phyloP scores from a whole-genome alignment of 2,329 filamentous ascomycete genomes.

The Calonectria leucothoes region DNA sequence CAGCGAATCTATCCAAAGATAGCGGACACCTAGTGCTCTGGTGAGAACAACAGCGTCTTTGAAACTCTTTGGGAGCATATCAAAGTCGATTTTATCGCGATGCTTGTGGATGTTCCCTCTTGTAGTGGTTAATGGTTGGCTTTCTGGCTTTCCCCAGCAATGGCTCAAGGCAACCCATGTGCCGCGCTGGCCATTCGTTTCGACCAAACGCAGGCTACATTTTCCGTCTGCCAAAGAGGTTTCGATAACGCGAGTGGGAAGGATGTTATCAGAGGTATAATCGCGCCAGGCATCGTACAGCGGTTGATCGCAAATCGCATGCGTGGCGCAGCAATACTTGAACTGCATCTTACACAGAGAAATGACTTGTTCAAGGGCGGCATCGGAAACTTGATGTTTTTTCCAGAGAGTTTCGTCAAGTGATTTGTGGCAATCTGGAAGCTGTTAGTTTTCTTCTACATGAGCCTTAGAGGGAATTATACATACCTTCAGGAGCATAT shows the following conservation, averaged over 20 bases:
- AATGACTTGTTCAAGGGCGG: background rate
- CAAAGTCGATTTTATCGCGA: background rate
- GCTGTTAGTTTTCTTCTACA: background rate
- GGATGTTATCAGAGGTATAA: background rate
- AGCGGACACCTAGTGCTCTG: background rate
- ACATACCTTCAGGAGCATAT: background rate
- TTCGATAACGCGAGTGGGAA: background rate
- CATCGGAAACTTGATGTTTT: too few relatives aligned
- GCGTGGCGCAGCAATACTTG: background rate
- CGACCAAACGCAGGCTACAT: background rate
- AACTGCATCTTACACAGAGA: background rate
- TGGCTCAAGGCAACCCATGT: background rate
- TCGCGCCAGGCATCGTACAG: background rate
- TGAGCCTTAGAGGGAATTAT: background rate
- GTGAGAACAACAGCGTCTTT: background rate
- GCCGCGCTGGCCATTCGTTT: background rate
- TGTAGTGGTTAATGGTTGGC: background rate
- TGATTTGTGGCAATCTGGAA: background rate
- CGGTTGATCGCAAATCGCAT: background rate
- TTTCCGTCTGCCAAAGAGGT: background rate
- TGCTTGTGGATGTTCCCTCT: background rate
- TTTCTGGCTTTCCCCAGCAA: background rate
- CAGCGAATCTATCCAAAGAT: background rate
- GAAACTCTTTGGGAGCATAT: background rate
- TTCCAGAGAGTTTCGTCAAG: background rate